Evolutionary conservation across 2,329 filamentous ascomycete genomes (phyloP), one percentile per base, ranked within the genome.

Genomic region (Fusarium dlaminii): DNA sequence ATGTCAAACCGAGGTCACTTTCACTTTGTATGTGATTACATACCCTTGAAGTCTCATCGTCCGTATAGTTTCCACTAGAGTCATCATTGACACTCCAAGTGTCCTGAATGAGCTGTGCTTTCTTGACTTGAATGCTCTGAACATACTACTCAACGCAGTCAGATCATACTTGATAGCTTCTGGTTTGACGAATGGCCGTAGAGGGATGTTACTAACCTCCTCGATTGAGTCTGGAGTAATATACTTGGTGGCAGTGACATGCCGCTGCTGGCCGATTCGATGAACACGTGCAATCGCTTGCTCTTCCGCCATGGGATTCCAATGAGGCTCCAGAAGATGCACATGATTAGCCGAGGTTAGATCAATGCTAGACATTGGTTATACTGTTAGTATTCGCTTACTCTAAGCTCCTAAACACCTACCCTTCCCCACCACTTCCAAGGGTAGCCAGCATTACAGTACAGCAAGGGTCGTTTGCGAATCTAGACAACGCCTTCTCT

Each of bases 361-460:
- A 27, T 55, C 36, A 4, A 66, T 66, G 5, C 63, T 66, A 20
- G 12, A 17, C 0, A 8, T 3, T 9, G 17, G 22, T 39, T 22
- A 3, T 10, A 8, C 3, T 24, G 20, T 49, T 22, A 59, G 43
- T 2, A 2, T 46, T 39, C 0, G 2, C 7, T 24, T 9, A 6
- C 2, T 8, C 4, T 3, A 9, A 8, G 14, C 3, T 1, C 4
- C 3, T 9, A 3, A 10, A 5, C 2, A 62, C 57, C 2, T 61
- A 80, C 81, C 80, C 81, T 62, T 81, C 80, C 2, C 76, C 81
- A 1, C 74, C 79, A 20, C 76, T 79, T 1, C 73, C 79, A n/a
- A 83, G 78, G 1, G 71, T 80, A 15, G 81, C 77, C 3, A 83
- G 76, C 57, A 83, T 79, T 1, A 82, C 69, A 3, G 29, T 72